A percentile compares a stretch with the other conserved stretches of the same genome.
Evolutionary conservation across 306 rosid genomes (phyloP).

Genomic region (Comarum palustre): DNA sequence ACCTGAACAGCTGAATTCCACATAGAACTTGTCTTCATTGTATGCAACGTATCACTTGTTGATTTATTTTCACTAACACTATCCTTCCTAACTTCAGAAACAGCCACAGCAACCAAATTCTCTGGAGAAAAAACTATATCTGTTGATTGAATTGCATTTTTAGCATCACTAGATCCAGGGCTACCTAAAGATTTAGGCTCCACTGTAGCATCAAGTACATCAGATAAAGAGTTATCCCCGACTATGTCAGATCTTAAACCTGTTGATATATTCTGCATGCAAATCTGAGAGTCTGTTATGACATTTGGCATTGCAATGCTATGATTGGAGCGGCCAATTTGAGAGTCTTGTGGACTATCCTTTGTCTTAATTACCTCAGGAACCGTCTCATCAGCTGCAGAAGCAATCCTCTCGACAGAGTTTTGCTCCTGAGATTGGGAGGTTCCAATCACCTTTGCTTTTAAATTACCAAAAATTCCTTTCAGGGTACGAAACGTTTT

Average conservation of each 20-base stretch:
- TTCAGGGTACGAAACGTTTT: background rate
- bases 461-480: background rate
- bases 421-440: constrained; percentile 5
- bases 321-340: constrained; percentile 1
- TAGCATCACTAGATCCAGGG: background rate
- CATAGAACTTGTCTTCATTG: background rate
- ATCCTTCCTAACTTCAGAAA: background rate
- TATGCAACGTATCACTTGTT: background rate
- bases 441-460: constrained; percentile 6
- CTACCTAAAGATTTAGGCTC: background rate
- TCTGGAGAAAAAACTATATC: constrained; percentile 8
- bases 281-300: background rate
- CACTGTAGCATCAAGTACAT: constrained; percentile 7
- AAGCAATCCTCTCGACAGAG: background rate
- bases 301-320: background rate
- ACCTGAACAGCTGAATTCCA: background rate
- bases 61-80: background rate
- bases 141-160: constrained; percentile 2
- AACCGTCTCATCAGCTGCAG: constrained; percentile 11
- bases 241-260: background rate
- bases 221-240: constrained; percentile 13
- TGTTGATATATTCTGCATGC: constrained; percentile 15
- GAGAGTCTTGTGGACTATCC: constrained; percentile 1
- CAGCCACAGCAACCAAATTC: background rate
- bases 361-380: background rate